Evolutionary conservation across 768 basidiomycete genomes (phyloP).

Genomic region (Panaeolus papilionaceus): DNA sequence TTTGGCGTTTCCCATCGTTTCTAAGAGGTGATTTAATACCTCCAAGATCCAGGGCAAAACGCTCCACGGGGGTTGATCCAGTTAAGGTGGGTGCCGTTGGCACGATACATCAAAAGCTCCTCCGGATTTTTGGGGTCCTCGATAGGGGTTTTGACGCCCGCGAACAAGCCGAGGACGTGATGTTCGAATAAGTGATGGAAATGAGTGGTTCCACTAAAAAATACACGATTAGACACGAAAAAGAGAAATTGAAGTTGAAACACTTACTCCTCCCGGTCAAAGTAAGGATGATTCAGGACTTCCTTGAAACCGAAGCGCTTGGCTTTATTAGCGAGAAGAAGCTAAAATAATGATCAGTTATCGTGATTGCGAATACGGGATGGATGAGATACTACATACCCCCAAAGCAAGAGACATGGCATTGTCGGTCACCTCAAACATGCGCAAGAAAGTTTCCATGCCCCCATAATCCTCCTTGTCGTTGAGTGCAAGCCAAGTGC

Average conservation of each 20-base stretch:
- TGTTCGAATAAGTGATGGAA: neutral
- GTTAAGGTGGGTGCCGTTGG: slow-evolving; percentile 5
- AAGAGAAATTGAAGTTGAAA: neutral
- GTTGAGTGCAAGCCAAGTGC: neutral
- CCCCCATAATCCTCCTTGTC: neutral
- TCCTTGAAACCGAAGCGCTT: slow-evolving; percentile 5
- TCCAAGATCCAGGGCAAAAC: slow-evolving; percentile 12
- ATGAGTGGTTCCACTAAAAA: neutral
- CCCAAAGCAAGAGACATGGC: neutral
- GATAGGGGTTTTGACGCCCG: neutral
- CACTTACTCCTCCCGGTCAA: neutral
- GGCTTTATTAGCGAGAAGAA: neutral
- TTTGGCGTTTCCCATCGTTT: too few species aligned
- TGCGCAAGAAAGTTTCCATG: neutral
- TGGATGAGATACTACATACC: neutral
- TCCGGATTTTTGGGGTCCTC: neutral
- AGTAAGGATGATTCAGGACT: neutral
- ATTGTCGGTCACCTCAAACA: neutral
- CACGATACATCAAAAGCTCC: neutral
- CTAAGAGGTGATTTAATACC: neutral
- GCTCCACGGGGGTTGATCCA: slow-evolving; percentile 5
- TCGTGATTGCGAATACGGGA: neutral
- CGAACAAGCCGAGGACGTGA: neutral
- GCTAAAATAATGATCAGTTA: neutral
- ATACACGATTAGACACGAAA: neutral